These are phyloP conservation scores for Hypoxylon rickii DNA, from an alignment of 495 filamentous ascomycete genomes.

Conservation along the genomic window DNA sequence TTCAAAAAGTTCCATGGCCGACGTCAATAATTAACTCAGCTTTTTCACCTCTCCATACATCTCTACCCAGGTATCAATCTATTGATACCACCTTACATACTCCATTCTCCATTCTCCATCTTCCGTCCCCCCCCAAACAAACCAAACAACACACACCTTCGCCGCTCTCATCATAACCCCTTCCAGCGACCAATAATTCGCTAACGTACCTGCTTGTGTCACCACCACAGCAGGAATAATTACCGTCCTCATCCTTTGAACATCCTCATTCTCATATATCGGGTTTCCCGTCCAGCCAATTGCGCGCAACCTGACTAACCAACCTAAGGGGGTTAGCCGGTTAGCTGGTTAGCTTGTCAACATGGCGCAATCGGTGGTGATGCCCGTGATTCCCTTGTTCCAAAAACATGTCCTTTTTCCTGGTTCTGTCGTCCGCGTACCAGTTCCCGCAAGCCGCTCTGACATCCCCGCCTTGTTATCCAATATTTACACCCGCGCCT, in stretches of 20 bases:
- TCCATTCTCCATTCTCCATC: too few species aligned
- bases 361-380: constrained; percentile 45
- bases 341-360: constrained; percentile 17
- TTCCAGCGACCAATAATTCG: constrained; percentile 2
- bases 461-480: constrained; percentile 84
- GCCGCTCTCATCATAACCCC: too few species aligned
- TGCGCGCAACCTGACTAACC: constrained; percentile 12
- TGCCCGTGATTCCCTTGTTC: constrained; percentile 78
- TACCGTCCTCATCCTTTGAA: not conserved
- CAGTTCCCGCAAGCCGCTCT: constrained; percentile 71
- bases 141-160: too few species aligned
- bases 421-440: constrained; percentile 75
- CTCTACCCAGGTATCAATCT: too few species aligned
- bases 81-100: too few species aligned
- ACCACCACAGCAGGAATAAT: constrained; percentile 4
- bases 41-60: too few species aligned
- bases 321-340: not conserved
- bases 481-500: constrained; percentile 69
- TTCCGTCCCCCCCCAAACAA: too few species aligned
- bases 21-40: too few species aligned
- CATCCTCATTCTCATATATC: too few species aligned
- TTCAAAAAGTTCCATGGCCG: too few species aligned
- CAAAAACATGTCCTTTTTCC: constrained; percentile 78
- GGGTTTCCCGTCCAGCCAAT: constrained; percentile 5
- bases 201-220: constrained; percentile 4